These are phyloP conservation scores for Ogataea corticis DNA, from an alignment of 805 yeast genomes.

Conservation along the genomic window DNA sequence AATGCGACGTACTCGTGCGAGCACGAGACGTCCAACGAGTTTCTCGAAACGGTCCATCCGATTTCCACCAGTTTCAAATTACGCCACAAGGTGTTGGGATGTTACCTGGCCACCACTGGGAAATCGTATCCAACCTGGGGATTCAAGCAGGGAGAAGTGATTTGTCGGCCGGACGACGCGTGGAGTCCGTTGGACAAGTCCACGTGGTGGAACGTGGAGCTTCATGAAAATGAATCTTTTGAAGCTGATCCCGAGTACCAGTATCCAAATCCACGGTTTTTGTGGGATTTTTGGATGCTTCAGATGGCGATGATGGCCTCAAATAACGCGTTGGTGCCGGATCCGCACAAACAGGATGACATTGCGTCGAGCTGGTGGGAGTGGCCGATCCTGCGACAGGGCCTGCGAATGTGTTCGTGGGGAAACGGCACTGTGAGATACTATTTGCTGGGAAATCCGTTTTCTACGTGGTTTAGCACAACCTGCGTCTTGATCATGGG, in stretches of 20 bases:
- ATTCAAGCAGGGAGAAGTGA: slow-evolving; percentile 90
- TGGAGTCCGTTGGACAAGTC: slow-evolving; percentile 46
- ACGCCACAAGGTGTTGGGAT: slow-evolving; percentile 64
- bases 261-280: slow-evolving; percentile 54
- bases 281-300: slow-evolving; percentile 67
- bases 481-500: slow-evolving; percentile 46
- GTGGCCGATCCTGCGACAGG: slow-evolving; percentile 72
- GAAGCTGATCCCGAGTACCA: slow-evolving; percentile 33
- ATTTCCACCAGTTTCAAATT: slow-evolving; percentile 82
- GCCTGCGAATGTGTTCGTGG: slow-evolving; percentile 81
- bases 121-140: slow-evolving; percentile 92
- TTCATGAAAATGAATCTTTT: slow-evolving; percentile 55
- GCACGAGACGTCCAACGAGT: slow-evolving; percentile 38
- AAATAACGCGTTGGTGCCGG: slow-evolving; percentile 80
- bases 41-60: slow-evolving; percentile 63
- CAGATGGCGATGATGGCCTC: slow-evolving; percentile 84
- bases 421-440: slow-evolving; percentile 53
- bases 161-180: slow-evolving; percentile 54
- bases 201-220: slow-evolving; percentile 83
- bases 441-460: slow-evolving; percentile 67
- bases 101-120: slow-evolving; percentile 87
- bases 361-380: slow-evolving; percentile 80
- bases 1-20: slow-evolving; percentile 25
- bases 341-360: slow-evolving; percentile 66
- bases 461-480: slow-evolving; percentile 62